phyloP scores from a whole-genome alignment of 306 rosid species.

The Sophora flavescens region DNA sequence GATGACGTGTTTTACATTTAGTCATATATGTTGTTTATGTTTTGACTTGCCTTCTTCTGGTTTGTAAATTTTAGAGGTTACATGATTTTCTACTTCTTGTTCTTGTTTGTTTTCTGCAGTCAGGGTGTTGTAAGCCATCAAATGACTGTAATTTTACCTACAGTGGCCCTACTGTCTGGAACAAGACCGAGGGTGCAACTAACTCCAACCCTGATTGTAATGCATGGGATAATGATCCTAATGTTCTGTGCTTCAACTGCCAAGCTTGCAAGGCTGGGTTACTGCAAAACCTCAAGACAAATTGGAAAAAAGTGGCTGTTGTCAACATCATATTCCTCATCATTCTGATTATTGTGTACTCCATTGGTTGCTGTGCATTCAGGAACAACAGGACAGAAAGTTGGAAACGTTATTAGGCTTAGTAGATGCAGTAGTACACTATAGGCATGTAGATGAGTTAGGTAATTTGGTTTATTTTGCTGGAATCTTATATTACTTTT shows the following conservation, averaged over 20 bases:
- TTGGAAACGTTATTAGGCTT: slow-evolving; percentile 41
- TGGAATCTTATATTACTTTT: slow-evolving; percentile 12
- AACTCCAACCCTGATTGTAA: slow-evolving; percentile 17
- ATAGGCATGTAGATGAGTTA: slow-evolving; percentile 41
- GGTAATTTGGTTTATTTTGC: slow-evolving; percentile 16
- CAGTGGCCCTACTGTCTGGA: slow-evolving; percentile 62
- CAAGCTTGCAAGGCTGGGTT: slow-evolving; percentile 85
- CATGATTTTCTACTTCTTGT: not conserved
- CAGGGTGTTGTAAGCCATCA: slow-evolving; percentile 90
- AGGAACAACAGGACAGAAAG: slow-evolving; percentile 69
- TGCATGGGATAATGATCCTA: slow-evolving; percentile 57
- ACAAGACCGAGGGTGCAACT: not conserved
- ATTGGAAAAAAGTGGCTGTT: slow-evolving; percentile 77
- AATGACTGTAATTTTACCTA: slow-evolving; percentile 58
- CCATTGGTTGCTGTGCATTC: slow-evolving; percentile 84
- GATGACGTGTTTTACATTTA: not conserved
- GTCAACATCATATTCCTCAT: slow-evolving; percentile 64
- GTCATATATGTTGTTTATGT: not conserved
- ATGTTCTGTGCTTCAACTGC: slow-evolving; percentile 66
- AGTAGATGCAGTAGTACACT: not conserved
- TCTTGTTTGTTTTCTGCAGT: slow-evolving; percentile 43
- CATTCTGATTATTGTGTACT: slow-evolving; percentile 72
- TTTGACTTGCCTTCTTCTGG: not conserved
- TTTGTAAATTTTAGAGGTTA: not conserved
- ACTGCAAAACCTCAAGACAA: slow-evolving; percentile 64